A percentile compares a stretch with the other conserved stretches of the same genome.
phyloP scores from a whole-genome alignment of 495 filamentous ascomycete species.

The Penicillium chermesinum region DNA sequence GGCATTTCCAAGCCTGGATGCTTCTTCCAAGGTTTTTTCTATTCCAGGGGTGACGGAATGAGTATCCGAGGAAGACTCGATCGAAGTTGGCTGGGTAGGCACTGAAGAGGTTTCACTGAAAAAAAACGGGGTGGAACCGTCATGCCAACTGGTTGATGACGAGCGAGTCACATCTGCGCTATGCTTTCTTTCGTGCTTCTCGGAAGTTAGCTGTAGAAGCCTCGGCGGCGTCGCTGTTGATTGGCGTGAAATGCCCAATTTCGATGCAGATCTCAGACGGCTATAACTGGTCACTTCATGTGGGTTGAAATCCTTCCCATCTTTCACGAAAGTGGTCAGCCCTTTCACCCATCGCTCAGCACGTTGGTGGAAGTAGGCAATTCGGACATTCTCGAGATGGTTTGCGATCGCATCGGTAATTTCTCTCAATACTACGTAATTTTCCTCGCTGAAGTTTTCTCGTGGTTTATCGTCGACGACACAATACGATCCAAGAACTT shows the following conservation, averaged over 20 bases:
- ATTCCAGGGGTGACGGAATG: conserved; percentile 8
- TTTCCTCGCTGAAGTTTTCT: conserved; percentile 22
- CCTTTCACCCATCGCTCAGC: conserved; percentile 28
- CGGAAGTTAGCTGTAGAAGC: background rate
- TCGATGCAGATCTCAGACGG: conserved; percentile 5
- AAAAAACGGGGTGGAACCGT: conserved; percentile 2
- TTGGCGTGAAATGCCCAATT: background rate
- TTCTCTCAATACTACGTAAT: conserved; percentile 27
- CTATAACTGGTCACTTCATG: conserved; percentile 13
- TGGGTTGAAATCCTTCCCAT: conserved; percentile 24
- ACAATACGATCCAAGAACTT: conserved; percentile 58
- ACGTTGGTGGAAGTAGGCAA: conserved; percentile 23
- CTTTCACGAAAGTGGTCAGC: conserved; percentile 29
- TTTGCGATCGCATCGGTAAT: conserved; percentile 26
- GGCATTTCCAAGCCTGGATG: background rate
- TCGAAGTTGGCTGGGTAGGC: conserved; percentile 12
- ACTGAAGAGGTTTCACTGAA: background rate
- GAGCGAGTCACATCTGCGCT: background rate
- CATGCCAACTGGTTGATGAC: conserved; percentile 5
- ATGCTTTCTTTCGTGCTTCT: background rate
- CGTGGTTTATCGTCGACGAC: conserved; percentile 53
- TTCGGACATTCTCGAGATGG: conserved; percentile 32
- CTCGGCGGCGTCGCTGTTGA: no score
- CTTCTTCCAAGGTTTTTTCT: conserved; percentile 11
- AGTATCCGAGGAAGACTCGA: conserved; percentile 11